Conservation (phyloP, 352 stramenopile species). For the Discostella stelligera region DNA sequence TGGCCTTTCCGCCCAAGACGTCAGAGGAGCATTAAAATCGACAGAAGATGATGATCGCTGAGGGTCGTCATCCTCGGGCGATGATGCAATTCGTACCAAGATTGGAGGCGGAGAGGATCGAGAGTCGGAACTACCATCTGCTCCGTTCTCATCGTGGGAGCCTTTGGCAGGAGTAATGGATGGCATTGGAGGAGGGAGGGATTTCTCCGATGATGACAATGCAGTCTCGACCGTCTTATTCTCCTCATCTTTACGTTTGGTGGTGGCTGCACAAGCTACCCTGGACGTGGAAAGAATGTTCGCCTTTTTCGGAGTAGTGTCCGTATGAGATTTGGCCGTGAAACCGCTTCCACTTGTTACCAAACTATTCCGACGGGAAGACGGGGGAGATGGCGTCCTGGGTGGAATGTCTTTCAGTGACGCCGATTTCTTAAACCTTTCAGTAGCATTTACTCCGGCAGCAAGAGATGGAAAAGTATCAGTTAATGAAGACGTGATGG, state of each 20-base stretch:
- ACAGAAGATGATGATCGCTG: not conserved
- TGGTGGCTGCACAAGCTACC: not conserved
- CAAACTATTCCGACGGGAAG: not conserved
- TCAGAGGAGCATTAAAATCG: constrained; percentile 16
- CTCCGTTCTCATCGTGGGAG: not conserved
- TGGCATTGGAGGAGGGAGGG: not conserved
- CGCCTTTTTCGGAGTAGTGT: constrained; percentile 2
- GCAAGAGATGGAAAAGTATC: not conserved
- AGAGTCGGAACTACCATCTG: constrained; percentile 5
- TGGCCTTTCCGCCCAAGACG: constrained; percentile 19
- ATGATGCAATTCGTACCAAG: constrained; percentile 22
- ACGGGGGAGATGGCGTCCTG: not conserved
- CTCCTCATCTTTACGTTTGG: constrained; percentile 7
- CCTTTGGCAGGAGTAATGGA: constrained; percentile 3
- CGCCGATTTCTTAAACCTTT: not conserved
- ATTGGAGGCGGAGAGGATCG: constrained; percentile 16
- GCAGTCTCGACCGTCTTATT: not conserved
- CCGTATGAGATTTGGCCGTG: not conserved
- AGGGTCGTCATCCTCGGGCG: constrained; percentile 2
- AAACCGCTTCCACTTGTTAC: not conserved
- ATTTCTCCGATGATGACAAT: not conserved
- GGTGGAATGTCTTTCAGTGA: not conserved
- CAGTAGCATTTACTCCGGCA: not conserved
- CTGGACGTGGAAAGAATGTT: not conserved
- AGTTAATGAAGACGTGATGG: not conserved